Base-by-base conservation (phyloP, 2,329 filamentous ascomycete species). In the Aspergillus sp. region DNA sequence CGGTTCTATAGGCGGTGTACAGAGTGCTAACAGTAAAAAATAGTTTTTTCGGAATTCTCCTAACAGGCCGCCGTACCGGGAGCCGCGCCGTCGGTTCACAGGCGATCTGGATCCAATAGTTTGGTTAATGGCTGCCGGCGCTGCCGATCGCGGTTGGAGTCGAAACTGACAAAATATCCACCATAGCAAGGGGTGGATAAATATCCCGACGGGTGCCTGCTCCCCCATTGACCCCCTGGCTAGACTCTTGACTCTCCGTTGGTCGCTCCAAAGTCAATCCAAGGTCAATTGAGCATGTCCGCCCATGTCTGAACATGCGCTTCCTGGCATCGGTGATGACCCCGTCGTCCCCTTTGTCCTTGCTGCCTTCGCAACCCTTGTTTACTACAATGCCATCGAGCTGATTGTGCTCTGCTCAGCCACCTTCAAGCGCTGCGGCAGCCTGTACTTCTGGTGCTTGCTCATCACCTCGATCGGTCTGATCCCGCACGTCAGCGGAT, bases 391-490 rank as follows among this genome's bases (percentile, higher is more conserved):
- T 56, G 72, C 74, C 34, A 58, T 77, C 24, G 78, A 79, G 58
- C 71, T 80, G 30, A 65, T 74, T 47, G 63, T 78, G 32, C 71
- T 78, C 55, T 68, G 78, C 48, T 74, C 76, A 47, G 66, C 72
- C 43, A 77, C 75, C 3, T 80, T 80, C 64, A 73, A 69, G 32
- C 65, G 64, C 39, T 73, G 72, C 51, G 63, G 61, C 15, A 74
- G 76, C 3, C 66, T 78, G 3, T 80, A 80, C 63, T 80, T 80
- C 64, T 80, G 74, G 71, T 74, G 71, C 55, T 62, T 77, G 41
- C 58, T 79, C 18, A 58, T 74, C 5, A 69, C 75, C 15, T 67
- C 68, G 12, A 34, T 66, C 17, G 76, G 76, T 15, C 69, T 78
- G 42, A 64, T 75, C 12, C 68, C 74, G 1, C 71, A 78, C 59